Conservation (phyloP, 352 stramenopile genomes). For the Globisporangium canariense region DNA sequence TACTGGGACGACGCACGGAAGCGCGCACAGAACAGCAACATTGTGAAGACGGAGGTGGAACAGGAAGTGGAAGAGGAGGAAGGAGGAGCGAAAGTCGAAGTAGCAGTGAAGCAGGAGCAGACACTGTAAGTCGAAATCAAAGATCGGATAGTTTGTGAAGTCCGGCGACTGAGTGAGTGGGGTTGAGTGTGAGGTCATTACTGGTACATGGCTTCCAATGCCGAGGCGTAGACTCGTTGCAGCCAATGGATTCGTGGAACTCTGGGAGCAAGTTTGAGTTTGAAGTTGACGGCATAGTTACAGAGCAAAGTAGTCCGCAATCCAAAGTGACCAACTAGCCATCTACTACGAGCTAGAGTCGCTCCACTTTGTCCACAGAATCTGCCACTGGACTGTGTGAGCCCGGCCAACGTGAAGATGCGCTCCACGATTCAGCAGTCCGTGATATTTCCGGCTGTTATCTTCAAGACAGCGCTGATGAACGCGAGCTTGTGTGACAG, state of each 20-base stretch:
- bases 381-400: not conserved
- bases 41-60: not conserved
- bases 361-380: not conserved
- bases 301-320: too few species aligned
- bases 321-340: too few species aligned
- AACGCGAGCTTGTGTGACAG: not conserved
- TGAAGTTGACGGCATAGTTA: too few species aligned
- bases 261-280: too few species aligned
- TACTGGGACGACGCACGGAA: conserved; percentile 62
- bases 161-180: not conserved
- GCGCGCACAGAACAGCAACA: conserved; percentile 29
- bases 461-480: not conserved
- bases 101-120: conserved; percentile 3
- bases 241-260: too few species aligned
- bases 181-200: not conserved
- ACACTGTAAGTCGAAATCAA: not conserved
- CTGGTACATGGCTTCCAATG: not conserved
- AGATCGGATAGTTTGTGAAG: not conserved
- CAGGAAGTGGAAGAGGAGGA: not conserved
- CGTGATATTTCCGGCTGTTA: not conserved
- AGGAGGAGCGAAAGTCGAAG: not conserved
- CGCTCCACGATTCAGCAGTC: not conserved
- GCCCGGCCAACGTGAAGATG: not conserved
- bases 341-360: too few species aligned
- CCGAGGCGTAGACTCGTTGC: not conserved